These are phyloP conservation scores for Erodium texanum DNA, from an alignment of 441 rosid genomes.

Conservation along the genomic window DNA sequence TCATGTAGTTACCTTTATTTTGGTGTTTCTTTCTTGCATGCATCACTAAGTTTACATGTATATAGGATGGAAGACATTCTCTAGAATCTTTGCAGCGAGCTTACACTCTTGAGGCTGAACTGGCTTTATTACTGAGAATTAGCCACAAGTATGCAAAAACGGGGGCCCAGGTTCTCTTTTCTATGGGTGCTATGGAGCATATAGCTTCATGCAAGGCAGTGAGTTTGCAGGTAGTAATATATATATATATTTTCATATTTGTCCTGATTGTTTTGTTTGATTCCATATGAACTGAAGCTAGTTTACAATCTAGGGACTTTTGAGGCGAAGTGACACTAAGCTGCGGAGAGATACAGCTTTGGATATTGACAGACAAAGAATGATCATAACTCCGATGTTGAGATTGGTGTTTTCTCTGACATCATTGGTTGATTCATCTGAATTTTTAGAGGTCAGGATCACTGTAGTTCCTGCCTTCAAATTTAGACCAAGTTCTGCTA, in stretches of 20 bases:
- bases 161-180: conserved; percentile 83
- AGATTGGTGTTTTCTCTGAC: conserved; percentile 82
- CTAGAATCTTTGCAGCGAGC: conserved; percentile 77
- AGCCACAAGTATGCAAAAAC: conserved; percentile 89
- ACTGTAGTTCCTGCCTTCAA: conserved; percentile 5
- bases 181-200: conserved; percentile 89
- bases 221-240: conserved; percentile 49
- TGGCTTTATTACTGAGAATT: conserved; percentile 75
- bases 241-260: not conserved
- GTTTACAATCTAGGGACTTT: conserved; percentile 51
- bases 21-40: not conserved
- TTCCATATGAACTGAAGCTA: conserved; percentile 21
- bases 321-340: conserved; percentile 53
- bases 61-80: conserved; percentile 62
- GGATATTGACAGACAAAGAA: conserved; percentile 59
- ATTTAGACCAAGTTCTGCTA: not conserved
- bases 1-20: not conserved
- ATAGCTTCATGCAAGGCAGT: conserved; percentile 67
- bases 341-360: conserved; percentile 45
- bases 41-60: conserved; percentile 1
- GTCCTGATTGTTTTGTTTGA: conserved; percentile 13
- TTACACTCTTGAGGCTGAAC: conserved; percentile 80
- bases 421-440: conserved; percentile 73
- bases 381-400: conserved; percentile 56
- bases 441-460: conserved; percentile 68